Percentiles rank a stretch among this genome's conserved stretches.
phyloP scores from a whole-genome alignment of 768 basidiomycete species.

The Piloderma croceum region DNA sequence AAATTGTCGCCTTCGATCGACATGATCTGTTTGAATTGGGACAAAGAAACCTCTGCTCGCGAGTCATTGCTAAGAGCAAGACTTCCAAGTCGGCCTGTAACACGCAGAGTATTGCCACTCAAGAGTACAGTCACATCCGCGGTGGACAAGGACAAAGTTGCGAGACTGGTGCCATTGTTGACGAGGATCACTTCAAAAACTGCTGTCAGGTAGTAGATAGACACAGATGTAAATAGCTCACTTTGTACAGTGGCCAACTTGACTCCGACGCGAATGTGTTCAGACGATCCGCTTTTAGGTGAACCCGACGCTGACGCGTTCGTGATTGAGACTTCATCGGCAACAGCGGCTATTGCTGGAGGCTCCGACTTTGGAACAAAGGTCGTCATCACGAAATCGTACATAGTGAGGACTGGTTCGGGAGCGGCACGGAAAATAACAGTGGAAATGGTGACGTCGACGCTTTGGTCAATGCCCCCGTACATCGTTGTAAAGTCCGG shows the following conservation, averaged over 20 bases:
- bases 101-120: slow-evolving; percentile 62
- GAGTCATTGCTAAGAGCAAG: slow-evolving; percentile 78
- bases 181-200: slow-evolving; percentile 60
- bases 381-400: slow-evolving; percentile 97
- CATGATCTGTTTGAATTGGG: slow-evolving; percentile 77
- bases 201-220: background rate
- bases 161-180: slow-evolving; percentile 63
- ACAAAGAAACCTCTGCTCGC: slow-evolving; percentile 39
- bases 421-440: slow-evolving; percentile 86
- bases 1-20: slow-evolving; percentile 94
- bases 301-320: slow-evolving; percentile 3
- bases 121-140: slow-evolving; percentile 81
- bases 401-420: slow-evolving; percentile 83
- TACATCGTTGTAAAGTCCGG: slow-evolving; percentile 78
- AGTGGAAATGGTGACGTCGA: slow-evolving; percentile 85
- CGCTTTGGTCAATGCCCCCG: slow-evolving; percentile 82
- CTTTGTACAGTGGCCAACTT: slow-evolving; percentile 83
- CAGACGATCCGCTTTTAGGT: slow-evolving; percentile 20
- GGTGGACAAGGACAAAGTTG: slow-evolving; percentile 85
- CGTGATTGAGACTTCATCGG: slow-evolving; percentile 5
- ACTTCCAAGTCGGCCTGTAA: slow-evolving; percentile 79
- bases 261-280: slow-evolving; percentile 75
- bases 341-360: slow-evolving; percentile 7
- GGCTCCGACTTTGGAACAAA: slow-evolving; percentile 57
- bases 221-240: slow-evolving; percentile 21